These are phyloP conservation scores for Ceratocystiopsis brevicomis DNA, from an alignment of 2,329 filamentous ascomycete genomes.

Conservation along the genomic window DNA sequence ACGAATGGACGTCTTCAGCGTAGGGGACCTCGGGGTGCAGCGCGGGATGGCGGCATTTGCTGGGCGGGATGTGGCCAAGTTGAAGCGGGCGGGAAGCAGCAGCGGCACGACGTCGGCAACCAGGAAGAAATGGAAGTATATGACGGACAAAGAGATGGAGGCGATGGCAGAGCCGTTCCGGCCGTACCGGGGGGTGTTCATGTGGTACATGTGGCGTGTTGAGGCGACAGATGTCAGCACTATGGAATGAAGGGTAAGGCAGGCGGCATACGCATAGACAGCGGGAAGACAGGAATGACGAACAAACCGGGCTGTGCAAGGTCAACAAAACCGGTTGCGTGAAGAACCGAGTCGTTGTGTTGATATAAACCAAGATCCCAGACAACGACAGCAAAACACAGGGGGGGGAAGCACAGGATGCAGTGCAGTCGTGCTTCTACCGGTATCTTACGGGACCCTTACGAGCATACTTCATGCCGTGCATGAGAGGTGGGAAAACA, in stretches of 20 bases:
- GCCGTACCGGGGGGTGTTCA: conserved; percentile 81
- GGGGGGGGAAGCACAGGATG: no score
- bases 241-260: conserved; percentile 22
- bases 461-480: no score
- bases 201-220: conserved; percentile 97
- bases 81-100: conserved; percentile 39
- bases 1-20: conserved; percentile 80
- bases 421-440: no score
- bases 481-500: no score
- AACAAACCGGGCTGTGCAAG: no score
- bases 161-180: conserved; percentile 61
- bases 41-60: conserved; percentile 79
- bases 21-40: conserved; percentile 86
- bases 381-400: no score
- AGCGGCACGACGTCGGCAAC: conserved; percentile 43
- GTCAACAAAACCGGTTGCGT: no score
- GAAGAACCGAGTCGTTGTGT: no score
- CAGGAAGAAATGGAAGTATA: conserved; percentile 87
- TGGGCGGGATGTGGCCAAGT: conserved; percentile 64
- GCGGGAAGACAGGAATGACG: no score
- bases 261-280: no score
- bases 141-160: conserved; percentile 83
- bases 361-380: no score
- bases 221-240: conserved; percentile 58
- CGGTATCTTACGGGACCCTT: no score